phyloP scores from a whole-genome alignment of 306 rosid genomes.

The Psophocarpus tetragonolobus region DNA sequence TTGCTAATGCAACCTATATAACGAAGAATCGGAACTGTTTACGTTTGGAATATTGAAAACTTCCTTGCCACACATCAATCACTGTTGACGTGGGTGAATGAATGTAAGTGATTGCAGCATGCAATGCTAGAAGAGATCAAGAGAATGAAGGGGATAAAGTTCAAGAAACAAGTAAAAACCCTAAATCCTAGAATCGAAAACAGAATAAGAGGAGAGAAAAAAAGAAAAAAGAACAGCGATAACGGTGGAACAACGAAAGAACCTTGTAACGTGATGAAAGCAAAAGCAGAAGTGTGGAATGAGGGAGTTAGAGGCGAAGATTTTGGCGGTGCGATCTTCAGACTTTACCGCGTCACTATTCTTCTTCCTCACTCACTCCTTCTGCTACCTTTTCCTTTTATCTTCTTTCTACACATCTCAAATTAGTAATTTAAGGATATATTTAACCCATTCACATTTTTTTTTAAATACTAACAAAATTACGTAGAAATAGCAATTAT shows the following conservation, averaged over 20 bases:
- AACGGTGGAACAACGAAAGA: background rate
- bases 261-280: background rate
- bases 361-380: no score
- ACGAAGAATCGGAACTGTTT: background rate
- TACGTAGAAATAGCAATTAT: no score
- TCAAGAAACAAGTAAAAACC: background rate
- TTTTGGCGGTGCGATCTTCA: background rate
- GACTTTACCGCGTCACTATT: background rate
- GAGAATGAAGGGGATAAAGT: background rate
- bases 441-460: no score
- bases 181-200: background rate
- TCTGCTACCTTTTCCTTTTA: no score
- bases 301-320: background rate
- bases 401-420: no score
- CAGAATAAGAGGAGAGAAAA: background rate
- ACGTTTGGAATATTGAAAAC: background rate
- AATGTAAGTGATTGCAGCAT: background rate
- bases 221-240: background rate
- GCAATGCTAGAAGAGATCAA: background rate
- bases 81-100: background rate
- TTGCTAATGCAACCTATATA: background rate
- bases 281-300: background rate
- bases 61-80: background rate
- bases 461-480: no score
- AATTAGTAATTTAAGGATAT: no score